These are phyloP conservation scores for Anthracocystis walkeri DNA, from an alignment of 1,284 basidiomycete genomes.

Conservation along the genomic window DNA sequence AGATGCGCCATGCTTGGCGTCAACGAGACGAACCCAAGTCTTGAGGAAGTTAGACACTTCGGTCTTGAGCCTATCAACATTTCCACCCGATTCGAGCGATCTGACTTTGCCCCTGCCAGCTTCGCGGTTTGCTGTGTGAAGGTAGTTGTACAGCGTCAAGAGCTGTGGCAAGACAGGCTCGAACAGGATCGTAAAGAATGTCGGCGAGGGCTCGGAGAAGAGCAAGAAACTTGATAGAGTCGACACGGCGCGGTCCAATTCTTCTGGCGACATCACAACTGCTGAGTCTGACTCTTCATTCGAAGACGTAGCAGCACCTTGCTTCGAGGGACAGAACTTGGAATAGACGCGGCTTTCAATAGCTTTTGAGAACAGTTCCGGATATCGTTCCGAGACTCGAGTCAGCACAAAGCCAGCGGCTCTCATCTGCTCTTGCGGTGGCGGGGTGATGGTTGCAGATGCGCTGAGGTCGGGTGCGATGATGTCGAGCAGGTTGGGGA, in stretches of 20 bases:
- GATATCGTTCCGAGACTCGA: constrained; percentile 48
- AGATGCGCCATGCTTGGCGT: constrained; percentile 27
- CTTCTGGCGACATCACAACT: constrained; percentile 14
- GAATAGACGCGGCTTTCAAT: constrained; percentile 33
- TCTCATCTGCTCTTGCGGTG: constrained; percentile 53
- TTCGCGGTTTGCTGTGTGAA: background rate
- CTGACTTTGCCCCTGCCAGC: constrained; percentile 36
- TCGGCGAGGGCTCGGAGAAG: constrained; percentile 62
- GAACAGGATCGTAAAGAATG: constrained; percentile 53
- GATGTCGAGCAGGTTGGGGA: constrained; percentile 50
- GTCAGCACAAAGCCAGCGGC: constrained; percentile 57
- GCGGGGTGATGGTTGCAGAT: constrained; percentile 36
- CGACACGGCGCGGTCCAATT: constrained; percentile 33
- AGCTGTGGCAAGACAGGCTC: constrained; percentile 49
- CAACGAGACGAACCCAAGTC: constrained; percentile 56
- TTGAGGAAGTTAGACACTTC: constrained; percentile 49
- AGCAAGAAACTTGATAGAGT: constrained; percentile 45
- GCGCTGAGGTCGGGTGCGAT: constrained; percentile 43
- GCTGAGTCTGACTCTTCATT: constrained; percentile 1
- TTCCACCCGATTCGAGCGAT: constrained; percentile 18
- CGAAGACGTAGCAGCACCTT: background rate
- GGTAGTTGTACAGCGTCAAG: constrained; percentile 47
- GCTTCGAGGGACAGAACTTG: constrained; percentile 20
- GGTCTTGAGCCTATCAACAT: constrained; percentile 25
- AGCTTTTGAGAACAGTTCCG: constrained; percentile 19